Percentiles rank a stretch among this genome's conserved stretches.
phyloP scores from a whole-genome alignment of 2,329 filamentous ascomycete genomes.

The Metarhizium sp. region DNA sequence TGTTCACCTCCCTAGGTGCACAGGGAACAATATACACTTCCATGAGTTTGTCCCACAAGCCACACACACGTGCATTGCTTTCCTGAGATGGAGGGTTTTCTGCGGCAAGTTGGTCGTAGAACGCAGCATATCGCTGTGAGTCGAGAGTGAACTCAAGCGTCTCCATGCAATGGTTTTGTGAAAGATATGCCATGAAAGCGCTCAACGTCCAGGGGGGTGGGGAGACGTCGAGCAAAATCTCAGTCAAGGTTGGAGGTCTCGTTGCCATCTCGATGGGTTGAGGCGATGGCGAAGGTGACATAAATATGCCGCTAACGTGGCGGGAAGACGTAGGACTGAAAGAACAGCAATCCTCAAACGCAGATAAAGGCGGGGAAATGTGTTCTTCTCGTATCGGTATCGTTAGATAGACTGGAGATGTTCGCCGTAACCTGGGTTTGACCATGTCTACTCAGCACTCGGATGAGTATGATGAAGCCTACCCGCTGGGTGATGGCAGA shows the following conservation, averaged over 20 bases:
- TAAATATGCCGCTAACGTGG: slow-evolving; percentile 37
- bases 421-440: slow-evolving; percentile 34
- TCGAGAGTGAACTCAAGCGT: slow-evolving; percentile 96
- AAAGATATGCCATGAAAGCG: slow-evolving; percentile 93
- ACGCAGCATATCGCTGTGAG: slow-evolving; percentile 69
- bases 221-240: slow-evolving; percentile 80
- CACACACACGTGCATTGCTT: slow-evolving; percentile 57
- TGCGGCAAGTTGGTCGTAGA: slow-evolving; percentile 35
- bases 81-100: slow-evolving; percentile 29
- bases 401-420: slow-evolving; percentile 33
- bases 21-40: slow-evolving; percentile 85
- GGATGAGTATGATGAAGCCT: background rate
- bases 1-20: slow-evolving; percentile 79
- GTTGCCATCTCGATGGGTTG: slow-evolving; percentile 22
- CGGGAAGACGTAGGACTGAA: slow-evolving; percentile 31
- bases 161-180: slow-evolving; percentile 93
- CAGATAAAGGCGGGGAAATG: slow-evolving; percentile 34
- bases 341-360: slow-evolving; percentile 37
- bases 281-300: slow-evolving; percentile 30
- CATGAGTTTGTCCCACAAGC: slow-evolving; percentile 80
- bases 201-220: slow-evolving; percentile 82
- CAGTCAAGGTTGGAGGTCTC: slow-evolving; percentile 60
- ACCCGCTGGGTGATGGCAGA: background rate
- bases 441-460: slow-evolving; percentile 5
- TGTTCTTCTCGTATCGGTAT: slow-evolving; percentile 29